Evolutionary conservation across 2,329 filamentous ascomycete species (phyloP).

Genomic region (Lasiodiplodia hormozganensis): DNA sequence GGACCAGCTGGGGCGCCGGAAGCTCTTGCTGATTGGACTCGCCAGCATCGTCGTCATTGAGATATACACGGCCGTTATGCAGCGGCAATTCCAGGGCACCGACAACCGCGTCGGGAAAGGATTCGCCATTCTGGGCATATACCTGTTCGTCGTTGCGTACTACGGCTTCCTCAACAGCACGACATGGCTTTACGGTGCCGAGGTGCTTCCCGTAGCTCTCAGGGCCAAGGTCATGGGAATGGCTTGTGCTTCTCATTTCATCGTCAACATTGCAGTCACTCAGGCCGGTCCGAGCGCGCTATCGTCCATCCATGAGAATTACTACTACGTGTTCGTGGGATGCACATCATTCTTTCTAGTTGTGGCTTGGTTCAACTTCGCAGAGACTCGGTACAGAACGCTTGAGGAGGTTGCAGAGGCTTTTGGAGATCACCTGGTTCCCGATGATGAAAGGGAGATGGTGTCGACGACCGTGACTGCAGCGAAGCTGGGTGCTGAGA

Average conservation of each 20-base stretch:
- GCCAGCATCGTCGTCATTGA: too few species aligned
- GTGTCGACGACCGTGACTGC: too few species aligned
- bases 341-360: too few species aligned
- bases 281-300: conserved; percentile 54
- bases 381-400: too few species aligned
- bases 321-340: conserved; percentile 55
- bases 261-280: conserved; percentile 55
- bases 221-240: conserved; percentile 52
- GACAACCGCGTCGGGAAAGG: conserved; percentile 56
- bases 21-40: too few species aligned
- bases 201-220: conserved; percentile 55
- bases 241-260: conserved; percentile 56
- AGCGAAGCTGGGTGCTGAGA: too few species aligned
- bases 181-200: conserved; percentile 55
- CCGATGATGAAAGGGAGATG: too few species aligned
- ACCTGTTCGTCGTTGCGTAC: conserved; percentile 62
- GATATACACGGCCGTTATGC: too few species aligned
- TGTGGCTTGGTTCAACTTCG: too few species aligned
- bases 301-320: conserved; percentile 49
- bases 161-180: conserved; percentile 60
- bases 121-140: conserved; percentile 52
- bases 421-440: too few species aligned
- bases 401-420: too few species aligned
- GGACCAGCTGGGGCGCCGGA: too few species aligned
- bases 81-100: conserved; percentile 34